phyloP scores from a whole-genome alignment of 75 land plant genomes.

The Cunninghamia lanceolata region DNA sequence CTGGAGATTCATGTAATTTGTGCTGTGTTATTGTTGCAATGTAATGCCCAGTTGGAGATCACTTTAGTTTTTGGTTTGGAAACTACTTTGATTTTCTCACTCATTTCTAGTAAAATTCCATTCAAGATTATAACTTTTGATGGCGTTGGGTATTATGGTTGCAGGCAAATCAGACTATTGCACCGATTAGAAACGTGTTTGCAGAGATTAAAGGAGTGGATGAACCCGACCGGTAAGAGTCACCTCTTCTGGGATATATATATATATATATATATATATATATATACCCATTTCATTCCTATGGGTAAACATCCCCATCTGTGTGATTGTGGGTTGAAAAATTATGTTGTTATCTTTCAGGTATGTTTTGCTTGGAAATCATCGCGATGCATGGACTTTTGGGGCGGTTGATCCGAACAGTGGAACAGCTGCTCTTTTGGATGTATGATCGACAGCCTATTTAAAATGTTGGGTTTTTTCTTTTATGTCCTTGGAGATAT shows the following conservation, averaged over 20 bases:
- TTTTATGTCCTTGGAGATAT: background rate
- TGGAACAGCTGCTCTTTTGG: constrained; percentile 63
- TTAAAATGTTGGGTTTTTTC: background rate
- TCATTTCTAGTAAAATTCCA: too few relatives aligned
- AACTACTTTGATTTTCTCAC: too few relatives aligned
- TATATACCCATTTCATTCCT: too few relatives aligned
- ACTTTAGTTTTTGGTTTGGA: too few relatives aligned
- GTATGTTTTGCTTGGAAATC: constrained; percentile 63
- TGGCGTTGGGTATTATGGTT: background rate
- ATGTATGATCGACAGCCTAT: constrained; percentile 24
- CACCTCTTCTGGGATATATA: background rate
- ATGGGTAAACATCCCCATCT: too few relatives aligned
- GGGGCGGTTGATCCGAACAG: constrained; percentile 75
- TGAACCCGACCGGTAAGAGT: constrained; percentile 83
- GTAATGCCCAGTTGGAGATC: too few relatives aligned
- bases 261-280: too few relatives aligned
- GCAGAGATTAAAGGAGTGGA: constrained; percentile 68
- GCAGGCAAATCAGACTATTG: constrained; percentile 59
- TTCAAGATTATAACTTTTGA: too few relatives aligned
- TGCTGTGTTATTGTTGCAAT: too few relatives aligned
- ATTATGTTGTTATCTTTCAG: constrained; percentile 12
- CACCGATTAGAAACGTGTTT: constrained; percentile 72
- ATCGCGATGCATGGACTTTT: constrained; percentile 78
- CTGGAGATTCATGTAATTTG: too few relatives aligned
- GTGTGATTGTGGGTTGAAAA: too few relatives aligned